Base-by-base conservation (phyloP, 2,329 filamentous ascomycete species). In the Phialocephala sp. region DNA sequence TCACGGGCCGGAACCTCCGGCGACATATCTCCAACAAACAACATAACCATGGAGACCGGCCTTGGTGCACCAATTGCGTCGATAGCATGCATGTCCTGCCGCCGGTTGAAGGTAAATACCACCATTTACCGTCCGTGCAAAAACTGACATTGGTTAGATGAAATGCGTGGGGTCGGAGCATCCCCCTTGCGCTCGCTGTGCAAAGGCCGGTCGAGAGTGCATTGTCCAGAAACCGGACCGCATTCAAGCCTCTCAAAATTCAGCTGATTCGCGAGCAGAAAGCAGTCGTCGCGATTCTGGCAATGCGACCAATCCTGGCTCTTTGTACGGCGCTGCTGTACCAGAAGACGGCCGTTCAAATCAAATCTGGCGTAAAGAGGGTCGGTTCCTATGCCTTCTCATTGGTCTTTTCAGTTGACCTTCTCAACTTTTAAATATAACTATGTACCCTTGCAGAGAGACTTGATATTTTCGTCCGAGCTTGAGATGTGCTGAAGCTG, bases 161-260 rank as follows among this genome's bases (percentile, higher is more conserved):
- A 62, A 64, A 62, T 67, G 65, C 36, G 43, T 62, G 15, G 59
- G 65, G 4, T 59, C 50, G 20, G 55, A 50, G 18, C 55, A 62
- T 24, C 62, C 62, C 32, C 65, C 65, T 4, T 67, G 62, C 36
- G 62, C 47, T 22, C 58, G 62, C 22, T 67, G 65, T 57, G 55
- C 54, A 14, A 64, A 64, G 35, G 65, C 59, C 20, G 61, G 59
- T 37, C 52, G 65, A 27, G 59, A 58, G 20, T 67, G 65, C 39
- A 50, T 64, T 18, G 52, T 39, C 14, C 59, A 64, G 24, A 52
- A 52, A 45, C 45, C 22, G 15, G 59, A 52, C 18, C 59, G 47
- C 27, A 32, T 20, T 27, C 59, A 54, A 39, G 45, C 50, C 35
- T 32, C 35, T 27, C 20, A 37, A n/a, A 37, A 52, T 15, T 24